Evolutionary conservation across 2,329 filamentous ascomycete genomes (phyloP), one percentile per base, ranked within the genome.

Genomic region (Exophiala sp.): DNA sequence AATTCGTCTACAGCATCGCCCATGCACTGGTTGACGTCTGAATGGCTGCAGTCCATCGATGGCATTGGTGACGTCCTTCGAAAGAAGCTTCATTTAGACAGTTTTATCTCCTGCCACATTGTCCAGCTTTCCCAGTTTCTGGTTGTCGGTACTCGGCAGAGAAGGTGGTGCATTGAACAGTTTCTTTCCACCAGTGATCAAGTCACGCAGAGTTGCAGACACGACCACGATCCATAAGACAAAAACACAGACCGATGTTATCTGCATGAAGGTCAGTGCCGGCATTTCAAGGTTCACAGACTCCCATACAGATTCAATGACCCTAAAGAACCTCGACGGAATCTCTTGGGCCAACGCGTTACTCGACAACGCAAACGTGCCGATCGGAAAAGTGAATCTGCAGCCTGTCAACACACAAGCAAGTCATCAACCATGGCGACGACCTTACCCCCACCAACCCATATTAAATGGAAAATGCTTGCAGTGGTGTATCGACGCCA

Each of bases 401-500:
- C 3, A 12, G 5, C n/a, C n/a, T 5, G 49, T 52, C 29, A 56
- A 41, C 47, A 20, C n/a, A n/a, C 39, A 18, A 14, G 14, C 11
- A 20, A 3, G n/a, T 9, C 11, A 5, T 21, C 3, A 10, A 12
- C 6, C 11, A 9, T 33, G 2, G 16, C 40, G 12, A 48, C n/a
- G 12, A 34, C 29, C 43, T 42, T 48, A 54, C 51, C 77, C 78
- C 80, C 79, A 84, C 80, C 80, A 82, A 10, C 80, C 81, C 67
- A 83, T 79, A 62, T 84, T 83, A 65, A 84, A 83, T 0, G 80
- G 78, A 58, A 83, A 80, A n/a, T 35, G 36, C 54, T 65, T 67
- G 16, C 60, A 65, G 7, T 65, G 61, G 0, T 59, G 60, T 39
- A 72, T 69, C 1, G 68, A 68, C 0, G 65, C 66, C 1, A 66